Percentiles rank a stretch among this genome's conserved stretches.
These are phyloP conservation scores for Ambrosiella cleistominuta DNA, from an alignment of 2,329 filamentous ascomycete genomes.

Conservation along the genomic window DNA sequence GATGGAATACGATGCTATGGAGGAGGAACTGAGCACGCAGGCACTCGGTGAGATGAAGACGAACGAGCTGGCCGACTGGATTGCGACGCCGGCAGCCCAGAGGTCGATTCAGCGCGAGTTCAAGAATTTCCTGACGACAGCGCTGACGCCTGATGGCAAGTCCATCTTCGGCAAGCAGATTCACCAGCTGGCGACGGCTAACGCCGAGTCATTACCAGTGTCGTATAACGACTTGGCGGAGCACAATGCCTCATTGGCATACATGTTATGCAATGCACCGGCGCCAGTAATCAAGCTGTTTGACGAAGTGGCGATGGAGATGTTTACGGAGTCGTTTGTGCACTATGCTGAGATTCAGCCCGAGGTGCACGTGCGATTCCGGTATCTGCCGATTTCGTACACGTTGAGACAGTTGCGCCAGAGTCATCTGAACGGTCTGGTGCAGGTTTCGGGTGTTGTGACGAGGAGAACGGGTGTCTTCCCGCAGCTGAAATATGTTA, in stretches of 20 bases:
- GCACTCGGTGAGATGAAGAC: constrained; percentile 87
- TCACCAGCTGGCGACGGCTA: constrained; percentile 87
- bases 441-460: constrained; percentile 87
- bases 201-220: constrained; percentile 88
- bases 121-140: constrained; percentile 92
- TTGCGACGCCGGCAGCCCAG: constrained; percentile 75
- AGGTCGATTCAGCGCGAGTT: constrained; percentile 91
- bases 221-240: constrained; percentile 84
- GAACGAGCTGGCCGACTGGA: constrained; percentile 85
- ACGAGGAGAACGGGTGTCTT: constrained; percentile 90
- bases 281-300: constrained; percentile 93
- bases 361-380: constrained; percentile 94
- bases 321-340: constrained; percentile 86
- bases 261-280: constrained; percentile 89
- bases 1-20: constrained; percentile 87
- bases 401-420: constrained; percentile 90
- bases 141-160: constrained; percentile 70
- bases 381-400: constrained; percentile 84
- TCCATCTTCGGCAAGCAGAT: constrained; percentile 94
- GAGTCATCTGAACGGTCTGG: constrained; percentile 85
- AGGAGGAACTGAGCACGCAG: constrained; percentile 84
- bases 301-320: constrained; percentile 91
- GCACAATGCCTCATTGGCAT: constrained; percentile 83
- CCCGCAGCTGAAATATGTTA: constrained; percentile 94
- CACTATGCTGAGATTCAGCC: constrained; percentile 96